These are phyloP conservation scores for Leptodontidium sp. DNA, from an alignment of 2,329 filamentous ascomycete genomes.

Conservation along the genomic window DNA sequence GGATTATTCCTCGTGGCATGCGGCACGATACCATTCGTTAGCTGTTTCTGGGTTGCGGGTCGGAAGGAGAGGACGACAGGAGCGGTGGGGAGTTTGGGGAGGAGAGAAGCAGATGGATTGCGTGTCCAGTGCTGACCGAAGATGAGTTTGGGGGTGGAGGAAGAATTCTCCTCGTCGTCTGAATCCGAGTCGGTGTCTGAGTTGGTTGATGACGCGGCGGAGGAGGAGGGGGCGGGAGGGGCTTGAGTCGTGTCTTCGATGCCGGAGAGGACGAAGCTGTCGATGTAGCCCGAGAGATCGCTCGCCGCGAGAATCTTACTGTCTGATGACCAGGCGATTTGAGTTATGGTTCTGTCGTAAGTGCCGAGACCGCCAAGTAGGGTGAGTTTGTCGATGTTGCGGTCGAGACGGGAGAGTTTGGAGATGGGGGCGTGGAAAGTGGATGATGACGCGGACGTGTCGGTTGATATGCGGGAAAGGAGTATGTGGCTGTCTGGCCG, in stretches of 20 bases:
- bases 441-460: slow-evolving; percentile 48
- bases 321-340: slow-evolving; percentile 80
- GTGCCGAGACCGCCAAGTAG: slow-evolving; percentile 72
- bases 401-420: slow-evolving; percentile 61
- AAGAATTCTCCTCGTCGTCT: slow-evolving; percentile 57
- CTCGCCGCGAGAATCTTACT: slow-evolving; percentile 80
- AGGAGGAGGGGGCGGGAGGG: slow-evolving; percentile 48
- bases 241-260: slow-evolving; percentile 57
- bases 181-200: slow-evolving; percentile 55
- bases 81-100: slow-evolving; percentile 72
- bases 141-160: slow-evolving; percentile 55
- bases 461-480: slow-evolving; percentile 56
- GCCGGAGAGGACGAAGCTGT: slow-evolving; percentile 81
- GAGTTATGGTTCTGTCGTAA: slow-evolving; percentile 80
- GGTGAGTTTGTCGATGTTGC: slow-evolving; percentile 61
- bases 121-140: slow-evolving; percentile 76
- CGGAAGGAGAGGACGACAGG: slow-evolving; percentile 75
- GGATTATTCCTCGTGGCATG: slow-evolving; percentile 42
- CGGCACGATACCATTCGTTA: slow-evolving; percentile 52
- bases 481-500: slow-evolving; percentile 67
- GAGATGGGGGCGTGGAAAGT: slow-evolving; percentile 53
- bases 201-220: slow-evolving; percentile 47
- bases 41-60: slow-evolving; percentile 48
- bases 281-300: slow-evolving; percentile 85
- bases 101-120: slow-evolving; percentile 73